phyloP scores from a whole-genome alignment of 2,329 filamentous ascomycete species.

The Cladosporium austrohemisphaericum region DNA sequence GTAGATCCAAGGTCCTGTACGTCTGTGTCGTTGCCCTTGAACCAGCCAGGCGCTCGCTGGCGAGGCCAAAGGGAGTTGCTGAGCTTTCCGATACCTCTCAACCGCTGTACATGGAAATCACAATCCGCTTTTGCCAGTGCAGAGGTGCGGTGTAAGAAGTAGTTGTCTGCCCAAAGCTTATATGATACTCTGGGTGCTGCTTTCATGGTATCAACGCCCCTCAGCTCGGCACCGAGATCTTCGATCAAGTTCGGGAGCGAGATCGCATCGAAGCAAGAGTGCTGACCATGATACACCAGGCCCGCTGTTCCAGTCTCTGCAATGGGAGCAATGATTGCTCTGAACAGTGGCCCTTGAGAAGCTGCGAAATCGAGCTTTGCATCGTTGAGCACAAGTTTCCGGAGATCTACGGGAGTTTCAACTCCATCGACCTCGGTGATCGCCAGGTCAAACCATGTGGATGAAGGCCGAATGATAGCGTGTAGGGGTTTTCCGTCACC shows the following conservation, averaged over 20 bases:
- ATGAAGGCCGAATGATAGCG: conserved; percentile 9
- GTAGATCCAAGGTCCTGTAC: too few species aligned
- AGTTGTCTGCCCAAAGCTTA: conserved; percentile 15
- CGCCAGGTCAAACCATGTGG: background rate
- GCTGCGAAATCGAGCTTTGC: conserved; percentile 15
- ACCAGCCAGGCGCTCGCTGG: conserved; percentile 17
- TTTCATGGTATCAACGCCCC: background rate
- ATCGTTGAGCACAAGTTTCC: conserved; percentile 5
- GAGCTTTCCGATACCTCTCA: conserved; percentile 4
- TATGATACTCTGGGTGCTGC: conserved; percentile 2
- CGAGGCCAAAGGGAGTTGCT: conserved; percentile 1
- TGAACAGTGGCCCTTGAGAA: conserved; percentile 14
- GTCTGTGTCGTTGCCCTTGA: conserved; percentile 14
- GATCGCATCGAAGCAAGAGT: conserved; percentile 17
- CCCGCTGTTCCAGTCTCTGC: conserved; percentile 9
- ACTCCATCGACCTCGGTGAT: conserved; percentile 13
- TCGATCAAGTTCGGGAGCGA: conserved; percentile 4
- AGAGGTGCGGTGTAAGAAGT: conserved; percentile 6
- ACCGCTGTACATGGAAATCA: conserved; percentile 11
- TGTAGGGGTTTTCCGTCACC: too few species aligned
- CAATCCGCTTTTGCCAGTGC: background rate
- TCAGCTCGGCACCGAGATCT: conserved; percentile 7
- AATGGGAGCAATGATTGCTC: conserved; percentile 9
- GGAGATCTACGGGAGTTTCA: conserved; percentile 12
- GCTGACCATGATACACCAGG: conserved; percentile 15